Percentiles rank a stretch among this genome's conserved stretches.
Evolutionary conservation across 345 rosid genomes (phyloP).

Genomic region (Carallia brachiata): DNA sequence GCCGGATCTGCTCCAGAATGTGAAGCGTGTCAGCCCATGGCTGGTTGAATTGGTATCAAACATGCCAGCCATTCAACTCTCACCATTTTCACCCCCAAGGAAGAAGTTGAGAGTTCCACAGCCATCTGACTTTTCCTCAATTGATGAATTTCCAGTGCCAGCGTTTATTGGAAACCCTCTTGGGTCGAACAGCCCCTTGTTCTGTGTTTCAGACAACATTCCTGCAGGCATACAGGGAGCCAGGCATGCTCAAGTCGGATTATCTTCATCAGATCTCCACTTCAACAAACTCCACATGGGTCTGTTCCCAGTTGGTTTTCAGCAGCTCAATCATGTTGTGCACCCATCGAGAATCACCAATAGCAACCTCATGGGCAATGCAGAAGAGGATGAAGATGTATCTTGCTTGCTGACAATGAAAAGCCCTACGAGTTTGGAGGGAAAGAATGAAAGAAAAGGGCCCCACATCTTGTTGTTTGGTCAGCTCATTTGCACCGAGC

Average conservation of each 20-base stretch:
- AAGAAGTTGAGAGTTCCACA: constrained; percentile 78
- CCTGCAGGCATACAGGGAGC: constrained; percentile 99
- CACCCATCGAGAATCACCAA: constrained; percentile 35
- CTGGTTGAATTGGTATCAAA: constrained; percentile 78
- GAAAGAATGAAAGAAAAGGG: constrained; percentile 41
- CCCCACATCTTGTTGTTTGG: constrained; percentile 85
- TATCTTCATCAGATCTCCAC: constrained; percentile 69
- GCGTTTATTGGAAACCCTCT: constrained; percentile 62
- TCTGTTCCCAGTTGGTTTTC: constrained; percentile 42
- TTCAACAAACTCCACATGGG: constrained; percentile 57
- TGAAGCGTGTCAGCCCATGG: constrained; percentile 96
- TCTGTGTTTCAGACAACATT: constrained; percentile 66
- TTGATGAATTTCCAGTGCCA: constrained; percentile 56
- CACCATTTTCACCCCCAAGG: constrained; percentile 82
- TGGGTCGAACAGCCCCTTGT: constrained; percentile 55
- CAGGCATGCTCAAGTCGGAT: constrained; percentile 93
- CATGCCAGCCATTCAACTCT: constrained; percentile 65
- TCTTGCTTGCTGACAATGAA: constrained; percentile 73
- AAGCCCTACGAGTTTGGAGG: constrained; percentile 41
- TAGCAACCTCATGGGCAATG: constrained; percentile 24
- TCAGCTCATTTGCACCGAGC: constrained; percentile 66
- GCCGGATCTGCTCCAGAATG: constrained; percentile 92
- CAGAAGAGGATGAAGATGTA: constrained; percentile 33
- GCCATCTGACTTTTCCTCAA: constrained; percentile 48
- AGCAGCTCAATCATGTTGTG: constrained; percentile 37